phyloP scores from a whole-genome alignment of 805 yeast genomes.

The Candida jianshihensis region DNA sequence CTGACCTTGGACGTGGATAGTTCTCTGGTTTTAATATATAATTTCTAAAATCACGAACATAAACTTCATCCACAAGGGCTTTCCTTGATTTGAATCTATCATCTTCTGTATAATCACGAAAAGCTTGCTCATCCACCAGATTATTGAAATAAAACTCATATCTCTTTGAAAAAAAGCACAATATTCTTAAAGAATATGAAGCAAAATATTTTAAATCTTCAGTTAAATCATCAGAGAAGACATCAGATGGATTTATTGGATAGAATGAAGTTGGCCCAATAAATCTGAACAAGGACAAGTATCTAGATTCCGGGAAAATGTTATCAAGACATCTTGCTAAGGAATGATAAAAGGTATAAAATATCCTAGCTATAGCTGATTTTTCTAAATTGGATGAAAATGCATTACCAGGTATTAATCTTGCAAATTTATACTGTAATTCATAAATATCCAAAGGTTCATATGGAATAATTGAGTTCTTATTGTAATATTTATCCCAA shows the following conservation, averaged over 20 bases:
- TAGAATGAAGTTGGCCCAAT: conserved; percentile 19
- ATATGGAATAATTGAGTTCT: conserved; percentile 10
- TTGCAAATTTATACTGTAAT: conserved; percentile 7
- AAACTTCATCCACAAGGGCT: conserved; percentile 11
- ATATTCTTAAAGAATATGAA: conserved; percentile 12
- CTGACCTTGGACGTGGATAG: conserved; percentile 12
- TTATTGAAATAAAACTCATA: conserved; percentile 14
- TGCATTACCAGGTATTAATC: conserved; percentile 15
- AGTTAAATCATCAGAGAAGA: conserved; percentile 4
- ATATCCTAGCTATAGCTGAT: conserved; percentile 10
- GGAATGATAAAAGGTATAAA: conserved; percentile 11
- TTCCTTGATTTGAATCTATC: conserved; percentile 18
- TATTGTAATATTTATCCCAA: conserved; percentile 1
- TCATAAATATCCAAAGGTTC: conserved; percentile 7
- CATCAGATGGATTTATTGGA: conserved; percentile 11
- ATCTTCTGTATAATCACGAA: conserved; percentile 11
- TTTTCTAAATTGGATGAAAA: conserved; percentile 7
- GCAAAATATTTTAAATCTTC: conserved; percentile 8
- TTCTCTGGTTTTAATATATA: conserved; percentile 10
- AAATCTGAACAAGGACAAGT: conserved; percentile 14
- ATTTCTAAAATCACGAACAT: conserved; percentile 9
- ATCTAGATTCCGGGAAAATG: conserved; percentile 19
- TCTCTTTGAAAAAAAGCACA: conserved; percentile 19
- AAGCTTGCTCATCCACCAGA: conserved; percentile 16
- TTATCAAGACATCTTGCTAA: conserved; percentile 16